Conservation (phyloP, 805 yeast species). For the Sugiyamaella valdiviana region DNA sequence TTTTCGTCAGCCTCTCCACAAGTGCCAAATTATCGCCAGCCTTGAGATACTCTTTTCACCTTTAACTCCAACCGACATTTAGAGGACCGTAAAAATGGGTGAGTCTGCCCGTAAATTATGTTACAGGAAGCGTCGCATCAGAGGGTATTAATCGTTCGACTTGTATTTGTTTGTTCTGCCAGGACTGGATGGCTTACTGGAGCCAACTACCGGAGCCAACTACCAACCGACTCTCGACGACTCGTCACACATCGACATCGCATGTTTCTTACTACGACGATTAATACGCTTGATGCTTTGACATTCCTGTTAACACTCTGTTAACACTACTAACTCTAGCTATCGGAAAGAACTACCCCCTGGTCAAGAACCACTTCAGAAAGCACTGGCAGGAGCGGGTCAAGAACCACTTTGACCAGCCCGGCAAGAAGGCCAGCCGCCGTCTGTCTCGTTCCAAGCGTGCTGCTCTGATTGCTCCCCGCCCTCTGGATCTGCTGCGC, state of each 20-base stretch:
- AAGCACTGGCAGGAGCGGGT: constrained; percentile 99
- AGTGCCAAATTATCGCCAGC: neutral
- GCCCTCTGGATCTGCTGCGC: constrained; percentile 92
- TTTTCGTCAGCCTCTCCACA: neutral
- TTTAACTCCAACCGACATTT: neutral
- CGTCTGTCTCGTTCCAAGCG: constrained; percentile 88
- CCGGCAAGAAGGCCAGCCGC: constrained; percentile 98
- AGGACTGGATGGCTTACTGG: too few species aligned
- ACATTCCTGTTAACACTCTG: too few species aligned
- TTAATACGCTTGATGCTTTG: too few species aligned
- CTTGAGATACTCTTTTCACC: neutral
- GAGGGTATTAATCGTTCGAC: neutral
- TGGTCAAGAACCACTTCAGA: constrained; percentile 99
- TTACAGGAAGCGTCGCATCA: neutral
- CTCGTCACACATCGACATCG: too few species aligned
- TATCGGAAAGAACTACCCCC: constrained; percentile 97
- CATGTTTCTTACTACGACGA: too few species aligned
- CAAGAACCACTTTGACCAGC: constrained; percentile 99
- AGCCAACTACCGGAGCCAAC: too few species aligned
- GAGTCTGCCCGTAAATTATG: neutral
- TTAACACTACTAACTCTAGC: constrained; percentile 44
- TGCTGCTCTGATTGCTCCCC: constrained; percentile 96
- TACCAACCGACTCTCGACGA: too few species aligned
- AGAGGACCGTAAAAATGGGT: constrained; percentile 1
- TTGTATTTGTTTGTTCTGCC: neutral